A percentile compares a stretch with the other conserved stretches of the same genome.
Evolutionary conservation across 2,329 filamentous ascomycete species (phyloP).

Genomic region (Penicillium italicum): DNA sequence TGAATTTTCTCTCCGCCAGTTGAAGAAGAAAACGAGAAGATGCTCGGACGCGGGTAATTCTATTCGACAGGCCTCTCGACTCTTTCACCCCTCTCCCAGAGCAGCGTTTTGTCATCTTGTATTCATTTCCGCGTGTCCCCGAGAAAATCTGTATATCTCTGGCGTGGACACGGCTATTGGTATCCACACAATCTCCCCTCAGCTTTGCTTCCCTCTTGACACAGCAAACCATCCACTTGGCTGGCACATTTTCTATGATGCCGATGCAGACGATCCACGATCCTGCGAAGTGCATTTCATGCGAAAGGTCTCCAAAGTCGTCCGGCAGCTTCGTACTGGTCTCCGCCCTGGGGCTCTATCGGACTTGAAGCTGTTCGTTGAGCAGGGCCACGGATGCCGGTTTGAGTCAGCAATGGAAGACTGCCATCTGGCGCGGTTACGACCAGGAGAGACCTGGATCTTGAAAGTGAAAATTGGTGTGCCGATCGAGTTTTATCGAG

Average conservation of each 20-base stretch:
- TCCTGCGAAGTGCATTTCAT: constrained; percentile 17
- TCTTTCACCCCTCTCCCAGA: constrained; percentile 24
- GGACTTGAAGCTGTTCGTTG: constrained; percentile 25
- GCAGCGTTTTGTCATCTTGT: constrained; percentile 34
- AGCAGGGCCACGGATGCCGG: constrained; percentile 20
- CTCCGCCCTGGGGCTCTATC: constrained; percentile 26
- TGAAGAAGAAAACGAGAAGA: constrained; percentile 5
- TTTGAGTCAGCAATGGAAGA: constrained; percentile 23
- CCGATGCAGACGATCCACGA: constrained; percentile 11
- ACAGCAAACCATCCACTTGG: constrained; percentile 16
- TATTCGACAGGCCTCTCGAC: constrained; percentile 24
- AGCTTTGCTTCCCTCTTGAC: constrained; percentile 20
- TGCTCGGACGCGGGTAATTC: constrained; percentile 14
- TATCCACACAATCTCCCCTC: constrained; percentile 35
- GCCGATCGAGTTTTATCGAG: constrained; percentile 10
- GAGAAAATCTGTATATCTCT: constrained; percentile 17
- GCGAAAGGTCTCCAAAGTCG: constrained; percentile 20
- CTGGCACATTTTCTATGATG: constrained; percentile 30
- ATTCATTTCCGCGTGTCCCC: constrained; percentile 27
- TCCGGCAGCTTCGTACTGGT: constrained; percentile 30
- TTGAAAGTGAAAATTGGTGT: constrained; percentile 25
- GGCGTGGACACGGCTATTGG: constrained; percentile 26
- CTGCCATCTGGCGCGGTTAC: constrained; percentile 19
- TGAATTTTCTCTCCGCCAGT: constrained; percentile 17
- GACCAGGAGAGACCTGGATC: constrained; percentile 34